A percentile compares a stretch with the other conserved stretches of the same genome.
These are phyloP conservation scores for Aspergillus ochraceus DNA, from an alignment of 2,329 filamentous ascomycete genomes.

Conservation along the genomic window DNA sequence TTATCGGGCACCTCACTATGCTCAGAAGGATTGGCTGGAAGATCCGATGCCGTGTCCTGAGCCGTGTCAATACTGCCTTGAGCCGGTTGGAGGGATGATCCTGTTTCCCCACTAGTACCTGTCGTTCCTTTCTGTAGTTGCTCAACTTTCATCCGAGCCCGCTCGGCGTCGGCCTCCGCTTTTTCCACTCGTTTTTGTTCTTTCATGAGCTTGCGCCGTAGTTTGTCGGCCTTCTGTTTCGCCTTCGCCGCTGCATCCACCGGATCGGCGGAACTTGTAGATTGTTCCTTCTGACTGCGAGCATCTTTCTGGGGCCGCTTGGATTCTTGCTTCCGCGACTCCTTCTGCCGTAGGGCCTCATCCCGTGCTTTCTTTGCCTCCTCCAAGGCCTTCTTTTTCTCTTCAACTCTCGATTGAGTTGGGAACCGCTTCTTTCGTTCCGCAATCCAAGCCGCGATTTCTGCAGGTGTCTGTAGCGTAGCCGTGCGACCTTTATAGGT, in stretches of 20 bases:
- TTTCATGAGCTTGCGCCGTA: constrained; percentile 57
- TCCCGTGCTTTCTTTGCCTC: constrained; percentile 57
- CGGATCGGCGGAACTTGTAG: constrained; percentile 24
- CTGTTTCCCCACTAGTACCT: constrained; percentile 7
- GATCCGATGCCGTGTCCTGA: background rate
- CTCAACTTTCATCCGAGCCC: constrained; percentile 37
- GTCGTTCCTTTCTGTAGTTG: constrained; percentile 28
- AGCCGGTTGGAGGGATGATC: background rate
- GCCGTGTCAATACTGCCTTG: background rate
- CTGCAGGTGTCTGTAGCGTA: constrained; percentile 57
- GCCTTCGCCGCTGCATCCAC: constrained; percentile 37
- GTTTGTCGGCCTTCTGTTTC: constrained; percentile 43
- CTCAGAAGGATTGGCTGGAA: background rate
- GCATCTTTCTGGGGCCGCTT: constrained; percentile 35
- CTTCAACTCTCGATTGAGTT: constrained; percentile 66
- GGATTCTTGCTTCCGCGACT: constrained; percentile 38
- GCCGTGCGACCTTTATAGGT: constrained; percentile 58
- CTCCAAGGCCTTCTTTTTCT: constrained; percentile 64
- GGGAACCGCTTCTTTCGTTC: constrained; percentile 80
- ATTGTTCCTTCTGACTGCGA: constrained; percentile 23
- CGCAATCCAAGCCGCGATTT: constrained; percentile 76
- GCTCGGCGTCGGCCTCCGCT: constrained; percentile 45
- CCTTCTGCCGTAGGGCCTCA: constrained; percentile 40
- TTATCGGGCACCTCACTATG: background rate
- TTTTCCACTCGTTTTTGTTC: constrained; percentile 57